These are phyloP conservation scores for Blastomyces silverae DNA, from an alignment of 2,329 filamentous ascomycete species.

Conservation along the genomic window DNA sequence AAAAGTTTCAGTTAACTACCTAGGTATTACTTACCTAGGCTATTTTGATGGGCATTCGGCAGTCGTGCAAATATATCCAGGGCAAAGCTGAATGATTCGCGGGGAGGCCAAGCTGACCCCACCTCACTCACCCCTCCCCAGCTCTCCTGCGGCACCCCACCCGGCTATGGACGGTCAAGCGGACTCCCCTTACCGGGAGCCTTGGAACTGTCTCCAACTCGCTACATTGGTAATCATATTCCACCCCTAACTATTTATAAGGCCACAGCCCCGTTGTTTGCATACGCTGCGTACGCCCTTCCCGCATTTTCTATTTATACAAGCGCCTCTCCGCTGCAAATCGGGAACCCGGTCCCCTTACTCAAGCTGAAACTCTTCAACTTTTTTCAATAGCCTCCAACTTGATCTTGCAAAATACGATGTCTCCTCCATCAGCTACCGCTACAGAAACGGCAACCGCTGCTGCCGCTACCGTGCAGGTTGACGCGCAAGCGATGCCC, in stretches of 20 bases:
- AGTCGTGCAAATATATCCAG: background rate
- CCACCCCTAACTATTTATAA: background rate
- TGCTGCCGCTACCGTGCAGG: slow-evolving; percentile 22
- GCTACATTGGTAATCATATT: background rate
- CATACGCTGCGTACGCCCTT: background rate
- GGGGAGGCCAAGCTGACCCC: background rate
- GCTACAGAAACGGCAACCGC: slow-evolving; percentile 23
- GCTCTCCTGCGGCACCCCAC: slow-evolving; percentile 4
- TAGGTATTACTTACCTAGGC: background rate
- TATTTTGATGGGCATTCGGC: background rate
- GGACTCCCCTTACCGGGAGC: background rate
- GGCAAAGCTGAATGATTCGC: background rate
- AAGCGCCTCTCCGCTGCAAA: background rate
- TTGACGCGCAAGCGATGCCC: slow-evolving; percentile 27
- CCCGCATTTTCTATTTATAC: background rate
- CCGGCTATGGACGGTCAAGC: background rate
- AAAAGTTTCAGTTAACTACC: no score
- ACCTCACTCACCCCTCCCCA: background rate
- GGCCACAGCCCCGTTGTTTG: background rate
- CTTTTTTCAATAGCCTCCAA: background rate
- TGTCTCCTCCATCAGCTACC: slow-evolving; percentile 30
- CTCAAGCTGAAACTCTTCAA: background rate
- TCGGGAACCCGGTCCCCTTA: background rate
- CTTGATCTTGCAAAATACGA: slow-evolving; percentile 16
- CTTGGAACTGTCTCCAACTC: background rate